Base-by-base conservation (phyloP, 805 yeast genomes). In the Starmera dryadoides region DNA sequence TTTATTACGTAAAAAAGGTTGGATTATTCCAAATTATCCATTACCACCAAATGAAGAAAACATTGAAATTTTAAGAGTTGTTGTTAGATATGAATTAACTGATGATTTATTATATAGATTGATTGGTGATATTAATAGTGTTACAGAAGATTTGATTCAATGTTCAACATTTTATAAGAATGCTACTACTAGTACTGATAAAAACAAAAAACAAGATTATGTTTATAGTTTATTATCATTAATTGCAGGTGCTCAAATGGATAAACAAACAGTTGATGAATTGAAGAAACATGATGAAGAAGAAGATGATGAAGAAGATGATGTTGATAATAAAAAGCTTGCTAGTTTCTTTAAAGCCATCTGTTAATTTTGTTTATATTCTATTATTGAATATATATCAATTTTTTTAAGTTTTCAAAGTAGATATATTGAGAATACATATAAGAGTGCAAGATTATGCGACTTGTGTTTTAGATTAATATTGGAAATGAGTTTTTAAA, bases 21-120 rank as follows among this genome's bases (percentile, higher is more conserved):
- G 84, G 77, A 89, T 89, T 58, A 71, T 88, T 46, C 95, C 96
- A 48, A 87, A 88, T 68, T 88, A 88, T 62, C 86, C 83, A 44
- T 70, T 88, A 49, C 95, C 96, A 22, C 66, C 71, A 16, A 52
- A 58, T 26, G 78, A 80, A 34, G 71, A 68, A 39, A 67, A 72
- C 40, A 58, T 59, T 34, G 95, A 89, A 62, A 83, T 87, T 42
- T 68, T 88, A 46, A 75, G 97, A 54, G 86, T 89, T 20, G 96
- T 88, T 12, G 87, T 86, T 38, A 75, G 94, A 52, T 73, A 72
- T 48, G 78, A 81, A 39, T 64, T 88, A 57, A 71, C 83, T 64
- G 69, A 57, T 23, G 77, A 71, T 42, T 63, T 85, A 45, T 60
- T 84, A 25, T 81, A 77, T 47, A 71, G 77, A 53, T 64, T 83